phyloP scores from a whole-genome alignment of 257 asterid genomes.

The Oldenlandia corymbosa region DNA sequence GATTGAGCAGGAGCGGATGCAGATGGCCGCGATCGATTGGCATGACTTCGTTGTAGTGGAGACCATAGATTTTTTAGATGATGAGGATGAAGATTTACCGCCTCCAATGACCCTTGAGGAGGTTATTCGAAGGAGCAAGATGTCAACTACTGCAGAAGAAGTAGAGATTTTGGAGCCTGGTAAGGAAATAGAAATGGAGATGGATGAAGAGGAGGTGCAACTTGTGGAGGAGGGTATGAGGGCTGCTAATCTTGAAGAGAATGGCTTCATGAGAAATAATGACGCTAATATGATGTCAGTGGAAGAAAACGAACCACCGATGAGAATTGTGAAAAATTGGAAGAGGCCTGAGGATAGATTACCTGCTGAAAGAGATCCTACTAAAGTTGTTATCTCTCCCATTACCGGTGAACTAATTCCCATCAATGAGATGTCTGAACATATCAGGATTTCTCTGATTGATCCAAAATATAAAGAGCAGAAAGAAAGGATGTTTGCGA shows the following conservation, averaged over 20 bases:
- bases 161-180: conserved; percentile 79
- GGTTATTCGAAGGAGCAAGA: conserved; percentile 93
- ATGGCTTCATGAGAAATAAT: conserved; percentile 37
- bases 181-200: conserved; percentile 94
- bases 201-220: conserved; percentile 98
- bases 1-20: conserved; percentile 75
- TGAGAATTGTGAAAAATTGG: conserved; percentile 93
- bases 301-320: conserved; percentile 76
- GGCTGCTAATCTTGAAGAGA: conserved; percentile 77
- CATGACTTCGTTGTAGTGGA: conserved; percentile 95
- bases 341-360: conserved; percentile 90
- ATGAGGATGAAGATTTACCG: conserved; percentile 90
- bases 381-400: conserved; percentile 74
- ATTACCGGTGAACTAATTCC: conserved; percentile 84
- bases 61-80: conserved; percentile 89
- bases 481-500: conserved; percentile 96
- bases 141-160: conserved; percentile 60
- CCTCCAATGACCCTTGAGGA: conserved; percentile 96
- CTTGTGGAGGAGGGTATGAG: conserved; percentile 91
- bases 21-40: conserved; percentile 98
- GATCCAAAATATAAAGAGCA: conserved; percentile 95
- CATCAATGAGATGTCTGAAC: conserved; percentile 90
- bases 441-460: conserved; percentile 90
- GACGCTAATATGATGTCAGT: conserved; percentile 37
- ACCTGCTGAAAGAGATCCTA: conserved; percentile 78